Evolutionary conservation across 352 stramenopile species (phyloP).

Genomic region (Globisporangium camurandrum): DNA sequence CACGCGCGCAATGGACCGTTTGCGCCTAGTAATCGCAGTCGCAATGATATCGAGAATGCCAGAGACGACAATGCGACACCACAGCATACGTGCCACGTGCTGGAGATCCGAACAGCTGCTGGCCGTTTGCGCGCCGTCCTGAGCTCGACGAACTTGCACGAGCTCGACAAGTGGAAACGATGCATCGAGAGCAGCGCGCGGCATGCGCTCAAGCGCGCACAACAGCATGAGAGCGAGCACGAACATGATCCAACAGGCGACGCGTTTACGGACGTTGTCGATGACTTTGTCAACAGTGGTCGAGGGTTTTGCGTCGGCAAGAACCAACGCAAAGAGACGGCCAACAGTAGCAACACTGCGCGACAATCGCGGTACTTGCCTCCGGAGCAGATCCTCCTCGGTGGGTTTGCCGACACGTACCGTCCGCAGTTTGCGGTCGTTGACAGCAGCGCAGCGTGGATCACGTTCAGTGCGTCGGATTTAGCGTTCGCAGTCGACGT

Average conservation of each 20-base stretch:
- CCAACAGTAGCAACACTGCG: no score
- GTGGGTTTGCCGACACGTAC: slow-evolving; percentile 71
- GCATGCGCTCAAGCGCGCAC: slow-evolving; percentile 24
- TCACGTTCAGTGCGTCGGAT: slow-evolving; percentile 61
- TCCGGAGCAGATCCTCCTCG: slow-evolving; percentile 47
- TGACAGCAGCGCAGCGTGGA: slow-evolving; percentile 53
- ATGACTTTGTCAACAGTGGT: slow-evolving; percentile 6
- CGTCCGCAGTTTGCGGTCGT: slow-evolving; percentile 33
- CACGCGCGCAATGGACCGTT: slow-evolving; percentile 45
- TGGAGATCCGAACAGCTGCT: slow-evolving; percentile 51
- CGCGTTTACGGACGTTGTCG: slow-evolving; percentile 7
- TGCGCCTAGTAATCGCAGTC: slow-evolving; percentile 13
- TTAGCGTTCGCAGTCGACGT: slow-evolving; percentile 57
- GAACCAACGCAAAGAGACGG: slow-evolving; percentile 12
- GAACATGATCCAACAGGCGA: slow-evolving; percentile 24
- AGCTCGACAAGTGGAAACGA: slow-evolving; percentile 67
- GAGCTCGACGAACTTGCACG: slow-evolving; percentile 40
- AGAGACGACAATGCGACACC: no score
- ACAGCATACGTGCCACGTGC: no score
- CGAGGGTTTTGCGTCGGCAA: slow-evolving; percentile 6
- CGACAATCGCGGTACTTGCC: slow-evolving; percentile 18
- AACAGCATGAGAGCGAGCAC: slow-evolving; percentile 14
- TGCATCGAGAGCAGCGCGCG: slow-evolving; percentile 54
- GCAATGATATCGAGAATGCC: no score
- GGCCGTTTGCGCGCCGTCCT: slow-evolving; percentile 55